A percentile compares a stretch with the other conserved stretches of the same genome.
These are phyloP conservation scores for Pichia sp. DNA, from an alignment of 1,139 yeast species.

Conservation along the genomic window DNA sequence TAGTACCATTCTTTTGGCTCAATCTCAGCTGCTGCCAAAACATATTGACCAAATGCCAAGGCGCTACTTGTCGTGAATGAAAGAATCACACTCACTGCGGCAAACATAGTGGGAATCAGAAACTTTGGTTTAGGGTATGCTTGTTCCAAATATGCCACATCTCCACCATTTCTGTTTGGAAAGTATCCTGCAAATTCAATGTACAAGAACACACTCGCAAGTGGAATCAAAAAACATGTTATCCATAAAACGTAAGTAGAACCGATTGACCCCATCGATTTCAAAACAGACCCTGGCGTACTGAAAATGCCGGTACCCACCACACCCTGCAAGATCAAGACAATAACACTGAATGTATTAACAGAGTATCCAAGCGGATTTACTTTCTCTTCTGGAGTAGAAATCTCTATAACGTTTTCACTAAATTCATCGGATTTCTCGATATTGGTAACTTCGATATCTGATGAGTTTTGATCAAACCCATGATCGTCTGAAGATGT, in stretches of 20 bases:
- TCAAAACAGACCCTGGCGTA: conserved; percentile 34
- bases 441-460: no score
- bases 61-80: conserved; percentile 38
- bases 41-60: conserved; percentile 36
- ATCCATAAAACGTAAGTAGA: conserved; percentile 38
- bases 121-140: conserved; percentile 36
- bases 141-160: conserved; percentile 38
- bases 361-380: conserved; percentile 36
- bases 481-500: no score
- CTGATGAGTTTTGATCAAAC: no score
- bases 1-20: conserved; percentile 34
- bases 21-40: conserved; percentile 33
- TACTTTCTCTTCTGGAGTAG: conserved; percentile 35
- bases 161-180: conserved; percentile 33
- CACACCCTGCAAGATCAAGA: conserved; percentile 34
- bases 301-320: conserved; percentile 42
- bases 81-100: conserved; percentile 35
- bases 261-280: conserved; percentile 36
- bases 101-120: conserved; percentile 36
- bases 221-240: conserved; percentile 32
- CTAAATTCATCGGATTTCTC: no score
- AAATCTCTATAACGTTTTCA: no score
- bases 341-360: conserved; percentile 27
- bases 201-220: conserved; percentile 32
- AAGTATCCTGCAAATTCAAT: conserved; percentile 36